phyloP scores from a whole-genome alignment of 2,329 filamentous ascomycete genomes.

The Grosmannia clavigera region DNA sequence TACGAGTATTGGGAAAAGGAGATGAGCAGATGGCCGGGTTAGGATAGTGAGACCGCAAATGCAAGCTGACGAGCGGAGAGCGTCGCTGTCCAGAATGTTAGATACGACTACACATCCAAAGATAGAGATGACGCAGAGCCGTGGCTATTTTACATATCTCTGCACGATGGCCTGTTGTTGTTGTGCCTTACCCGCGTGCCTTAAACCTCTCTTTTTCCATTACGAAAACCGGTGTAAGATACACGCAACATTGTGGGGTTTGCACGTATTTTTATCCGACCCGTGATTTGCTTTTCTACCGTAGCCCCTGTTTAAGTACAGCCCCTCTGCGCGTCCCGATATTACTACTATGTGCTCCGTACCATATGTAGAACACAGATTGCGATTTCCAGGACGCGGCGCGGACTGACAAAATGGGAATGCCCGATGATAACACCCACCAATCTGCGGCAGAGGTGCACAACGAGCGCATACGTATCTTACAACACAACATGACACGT shows the following conservation, averaged over 20 bases:
- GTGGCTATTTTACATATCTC: too few relatives aligned
- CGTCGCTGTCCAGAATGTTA: neutral
- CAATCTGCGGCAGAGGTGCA: neutral
- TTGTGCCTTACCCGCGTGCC: too few relatives aligned
- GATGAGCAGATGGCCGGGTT: neutral
- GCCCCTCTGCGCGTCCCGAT: neutral
- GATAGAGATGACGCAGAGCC: too few relatives aligned
- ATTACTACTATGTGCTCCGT: neutral
- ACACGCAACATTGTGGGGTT: neutral
- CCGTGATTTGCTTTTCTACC: neutral
- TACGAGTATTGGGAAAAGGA: neutral
- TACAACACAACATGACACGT: neutral
- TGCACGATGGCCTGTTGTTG: too few relatives aligned
- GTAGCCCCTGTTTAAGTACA: neutral
- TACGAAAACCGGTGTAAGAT: too few relatives aligned
- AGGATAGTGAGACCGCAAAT: neutral
- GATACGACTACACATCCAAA: neutral
- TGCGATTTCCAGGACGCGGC: neutral
- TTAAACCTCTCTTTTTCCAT: too few relatives aligned
- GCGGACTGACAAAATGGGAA: neutral
- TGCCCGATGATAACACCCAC: neutral
- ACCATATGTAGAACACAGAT: neutral
- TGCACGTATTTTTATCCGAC: neutral
- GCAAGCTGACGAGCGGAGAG: neutral
- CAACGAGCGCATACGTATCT: neutral